Evolutionary conservation across 148 eudicot species (phyloP), one percentile per base, ranked within the genome.

Genomic region (Limonium bicolor): DNA sequence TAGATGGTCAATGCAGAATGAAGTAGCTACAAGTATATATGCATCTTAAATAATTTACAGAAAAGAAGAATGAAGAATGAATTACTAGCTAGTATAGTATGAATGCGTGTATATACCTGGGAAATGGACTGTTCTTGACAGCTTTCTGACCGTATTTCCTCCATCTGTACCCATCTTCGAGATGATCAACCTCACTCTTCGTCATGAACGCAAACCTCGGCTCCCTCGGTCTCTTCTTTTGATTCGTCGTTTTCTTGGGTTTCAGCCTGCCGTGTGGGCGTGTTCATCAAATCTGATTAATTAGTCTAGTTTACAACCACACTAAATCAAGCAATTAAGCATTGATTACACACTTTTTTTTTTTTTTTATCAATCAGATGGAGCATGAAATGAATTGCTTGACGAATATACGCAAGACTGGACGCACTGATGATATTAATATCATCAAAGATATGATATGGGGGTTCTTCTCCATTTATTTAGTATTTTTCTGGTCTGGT

Each of bases 101-200:
- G 21, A 11, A 1, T 19, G 21, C 21, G 7, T 15, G 21, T 15
- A 9, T 10, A 5, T 68, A 86, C 96, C 96, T 86, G 15, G 96
- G 96, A 38, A 76, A 86, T 51, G 84, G 77, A 64, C 80, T 78
- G 69, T 86, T 78, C 46, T 86, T 86, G 20, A 86, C 94, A 60
- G 94, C 85, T 51, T 82, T 82, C 60, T 86, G 96, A 56, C 96
- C 96, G 45, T 86, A 86, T 60, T 86, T 86, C 56, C 96, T 70
- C 96, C 96, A 86, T 52, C 87, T 53, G 56, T 74, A 86, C 0
- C 96, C 96, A 61, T 86, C 96, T 75, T 86, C 96, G 50, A 86
- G 68, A 59, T 81, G 93, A 81, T 86, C 96, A 48, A 86, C 84
- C 27, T 86, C 96, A 48, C 87, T 86, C 74, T 66, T 86, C 39